Base-by-base conservation (phyloP, 176 grass and related monocot species). In the Oryza glaberrima region DNA sequence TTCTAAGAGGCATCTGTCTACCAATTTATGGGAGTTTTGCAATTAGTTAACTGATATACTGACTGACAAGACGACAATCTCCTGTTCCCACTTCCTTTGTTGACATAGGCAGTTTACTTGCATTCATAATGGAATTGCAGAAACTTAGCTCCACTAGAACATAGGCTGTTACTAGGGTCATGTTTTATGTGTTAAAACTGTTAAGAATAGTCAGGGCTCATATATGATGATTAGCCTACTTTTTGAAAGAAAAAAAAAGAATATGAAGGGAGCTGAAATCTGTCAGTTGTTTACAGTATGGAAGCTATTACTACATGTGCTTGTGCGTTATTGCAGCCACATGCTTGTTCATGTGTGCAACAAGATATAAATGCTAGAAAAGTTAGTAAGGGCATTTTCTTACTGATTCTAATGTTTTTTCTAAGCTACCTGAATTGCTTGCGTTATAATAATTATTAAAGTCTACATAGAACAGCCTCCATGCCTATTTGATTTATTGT, bases 361-460 rank as follows among this genome's bases (percentile, higher is more conserved):
- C 23, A 70, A 35, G 61, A 28, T 28, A 28, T 28, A 28, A 28
- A 28, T 36, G 15, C 35, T 51, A 73, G 67, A 83, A 77, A 40
- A 30, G n/a, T 28, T 73, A 14, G 40, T 26, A 81, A 22, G 11
- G 56, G 2, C 47, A 60, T 75, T 80, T 17, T 70, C 43, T 48
- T 60, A 41, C 44, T 54, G 34, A 36, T 52, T 77, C n/a, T 67
- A 49, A 78, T 2, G 43, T 88, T 88, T 88, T 86, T 60, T 8
- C 28, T 76, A 1, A 20, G 28, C 56, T 47, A 75, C 9, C 69
- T 48, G 41, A 72, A 83, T 89, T 34, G 30, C 23, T 69, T 34
- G 17, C 4, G 7, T 76, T 85, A 47, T 72, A 71, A 28, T 28
- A 28, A 28, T 28, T 28, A 28, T 1, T 54, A 20, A 14, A 80